Evolutionary conservation across 2,329 filamentous ascomycete genomes (phyloP).

Genomic region (Colletotrichum lentis): DNA sequence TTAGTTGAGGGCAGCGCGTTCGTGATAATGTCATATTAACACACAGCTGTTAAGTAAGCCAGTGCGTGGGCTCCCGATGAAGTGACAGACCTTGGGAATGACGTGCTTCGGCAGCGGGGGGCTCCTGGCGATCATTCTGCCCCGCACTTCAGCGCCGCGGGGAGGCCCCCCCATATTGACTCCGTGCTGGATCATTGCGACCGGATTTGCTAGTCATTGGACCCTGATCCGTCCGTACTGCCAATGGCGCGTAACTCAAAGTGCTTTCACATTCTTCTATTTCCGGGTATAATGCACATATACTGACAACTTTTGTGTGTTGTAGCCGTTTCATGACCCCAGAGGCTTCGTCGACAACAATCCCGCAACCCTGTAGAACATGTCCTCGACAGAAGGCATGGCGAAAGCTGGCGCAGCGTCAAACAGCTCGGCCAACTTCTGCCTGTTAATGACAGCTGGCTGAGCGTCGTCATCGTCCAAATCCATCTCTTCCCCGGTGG

Average conservation of each 20-base stretch:
- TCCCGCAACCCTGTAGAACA: constrained; percentile 76
- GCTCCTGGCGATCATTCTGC: constrained; percentile 21
- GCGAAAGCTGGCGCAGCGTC: constrained; percentile 74
- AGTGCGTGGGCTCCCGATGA: constrained; percentile 18
- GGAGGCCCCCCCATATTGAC: not conserved
- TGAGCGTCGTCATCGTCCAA: constrained; percentile 60
- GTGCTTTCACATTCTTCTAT: constrained; percentile 30
- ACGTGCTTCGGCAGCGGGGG: constrained; percentile 26
- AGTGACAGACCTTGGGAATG: constrained; percentile 30
- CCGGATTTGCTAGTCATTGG: not conserved
- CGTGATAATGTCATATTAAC: not conserved
- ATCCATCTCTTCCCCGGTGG: constrained; percentile 56
- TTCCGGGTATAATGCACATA: constrained; percentile 38
- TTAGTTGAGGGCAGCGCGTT: not conserved
- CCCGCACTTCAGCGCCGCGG: constrained; percentile 30
- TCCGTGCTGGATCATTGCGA: not conserved
- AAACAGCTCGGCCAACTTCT: constrained; percentile 75
- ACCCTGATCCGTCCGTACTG: not conserved
- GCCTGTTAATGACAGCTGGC: constrained; percentile 69
- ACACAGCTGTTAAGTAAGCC: constrained; percentile 4
- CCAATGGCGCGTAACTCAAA: not conserved
- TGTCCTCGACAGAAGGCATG: constrained; percentile 75
- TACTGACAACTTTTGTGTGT: constrained; percentile 23
- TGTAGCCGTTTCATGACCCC: constrained; percentile 39
- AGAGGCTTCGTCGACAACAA: constrained; percentile 68